Evolutionary conservation across 2,329 filamentous ascomycete species (phyloP).

Genomic region (Fusarium sp.): DNA sequence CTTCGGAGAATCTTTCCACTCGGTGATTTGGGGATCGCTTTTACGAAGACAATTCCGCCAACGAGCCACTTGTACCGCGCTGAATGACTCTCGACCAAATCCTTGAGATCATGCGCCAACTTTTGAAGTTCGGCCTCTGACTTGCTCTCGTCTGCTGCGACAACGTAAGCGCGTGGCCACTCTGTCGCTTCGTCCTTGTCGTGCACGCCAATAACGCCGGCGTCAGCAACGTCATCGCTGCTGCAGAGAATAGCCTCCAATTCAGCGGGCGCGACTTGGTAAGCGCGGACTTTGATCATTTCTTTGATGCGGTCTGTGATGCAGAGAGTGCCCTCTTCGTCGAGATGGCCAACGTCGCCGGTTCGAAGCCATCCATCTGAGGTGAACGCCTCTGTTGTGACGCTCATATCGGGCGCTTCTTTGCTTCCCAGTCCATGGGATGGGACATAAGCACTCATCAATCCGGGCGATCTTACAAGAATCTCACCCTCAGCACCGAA

Average conservation of each 20-base stretch:
- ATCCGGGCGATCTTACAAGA: slow-evolving; percentile 68
- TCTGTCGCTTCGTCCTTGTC: slow-evolving; percentile 67
- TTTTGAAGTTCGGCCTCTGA: slow-evolving; percentile 52
- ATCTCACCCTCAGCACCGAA: slow-evolving; percentile 69
- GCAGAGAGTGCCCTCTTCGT: slow-evolving; percentile 64
- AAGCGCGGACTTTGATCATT: slow-evolving; percentile 69
- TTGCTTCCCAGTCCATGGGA: slow-evolving; percentile 53
- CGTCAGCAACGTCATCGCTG: slow-evolving; percentile 64
- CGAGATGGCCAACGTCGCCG: slow-evolving; percentile 72
- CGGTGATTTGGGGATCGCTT: slow-evolving; percentile 76
- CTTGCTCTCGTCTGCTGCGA: slow-evolving; percentile 45
- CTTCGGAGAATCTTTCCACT: slow-evolving; percentile 60
- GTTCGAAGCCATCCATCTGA: slow-evolving; percentile 75
- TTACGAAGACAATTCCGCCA: slow-evolving; percentile 75
- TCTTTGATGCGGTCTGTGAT: slow-evolving; percentile 80
- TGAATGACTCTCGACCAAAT: slow-evolving; percentile 67
- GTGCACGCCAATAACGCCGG: slow-evolving; percentile 69
- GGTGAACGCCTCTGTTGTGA: slow-evolving; percentile 51
- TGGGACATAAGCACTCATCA: slow-evolving; percentile 76
- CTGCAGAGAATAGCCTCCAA: slow-evolving; percentile 50
- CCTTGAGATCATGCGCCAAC: slow-evolving; percentile 63
- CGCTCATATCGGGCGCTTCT: slow-evolving; percentile 47
- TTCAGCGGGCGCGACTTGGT: slow-evolving; percentile 68
- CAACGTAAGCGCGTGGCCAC: slow-evolving; percentile 70
- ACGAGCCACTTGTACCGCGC: slow-evolving; percentile 73